Base-by-base conservation (phyloP, 768 basidiomycete species). In the Amanita thiersii region DNA sequence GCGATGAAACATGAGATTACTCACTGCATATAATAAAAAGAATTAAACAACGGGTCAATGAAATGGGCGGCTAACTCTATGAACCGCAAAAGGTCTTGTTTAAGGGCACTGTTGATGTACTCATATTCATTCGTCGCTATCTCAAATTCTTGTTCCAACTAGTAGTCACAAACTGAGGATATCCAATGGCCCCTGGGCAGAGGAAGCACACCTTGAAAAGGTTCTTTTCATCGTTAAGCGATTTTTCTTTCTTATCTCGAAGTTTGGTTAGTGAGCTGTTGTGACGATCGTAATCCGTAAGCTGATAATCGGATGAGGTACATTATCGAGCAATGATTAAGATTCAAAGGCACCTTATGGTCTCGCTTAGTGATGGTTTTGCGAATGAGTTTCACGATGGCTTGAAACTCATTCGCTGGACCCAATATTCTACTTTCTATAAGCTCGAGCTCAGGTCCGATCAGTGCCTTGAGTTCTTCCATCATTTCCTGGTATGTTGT, bases 11-110 rank as follows among this genome's bases (percentile, higher is more conserved):
- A 32, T 26, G 25, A 39, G 26, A 34, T 44, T 48, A 37, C 91
- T 56, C 55, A 93, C 90, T 98, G 91, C 92, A 99, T 97, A 61
- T 94, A 99, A 70, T 86, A 99, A 72, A 92, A 92, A 12, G 91
- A 94, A 53, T 94, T 85, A 76, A 97, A 99, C n/a, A 98, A 68
- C 1, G 96, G 96, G 50, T 93, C 85, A 56, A 98, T 89, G 63
- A 97, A 97, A 49, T 81, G 77, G 2, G 89, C 85, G 1, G 86
- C 71, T 47, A 97, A 75, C 20, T 68, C 69, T 75, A 98, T 81
- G 70, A 98, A 98, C n/a, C 78, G 78, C 2, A 93, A 92, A 23
- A 99, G 69, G 54, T 99, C 96, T 44, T 78, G 72, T 67, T 99
- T 98, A 63, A 97, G 65, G 4, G 83, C 73, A 46, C 72, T 81